These are phyloP conservation scores for Melaleuca quinquenervia DNA, from an alignment of 345 rosid species.

Conservation along the genomic window DNA sequence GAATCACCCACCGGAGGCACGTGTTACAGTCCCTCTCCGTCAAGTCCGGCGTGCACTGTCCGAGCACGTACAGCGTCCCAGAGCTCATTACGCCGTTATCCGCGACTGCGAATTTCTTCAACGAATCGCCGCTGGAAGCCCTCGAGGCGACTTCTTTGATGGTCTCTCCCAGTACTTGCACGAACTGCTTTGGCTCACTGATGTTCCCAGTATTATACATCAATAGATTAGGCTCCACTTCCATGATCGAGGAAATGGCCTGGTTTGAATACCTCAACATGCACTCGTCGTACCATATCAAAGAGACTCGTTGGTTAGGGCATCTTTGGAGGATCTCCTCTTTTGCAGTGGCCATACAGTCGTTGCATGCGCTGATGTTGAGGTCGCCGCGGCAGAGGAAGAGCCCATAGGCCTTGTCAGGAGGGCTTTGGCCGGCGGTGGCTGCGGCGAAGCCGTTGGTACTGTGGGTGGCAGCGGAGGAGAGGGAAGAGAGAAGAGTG, in stretches of 20 bases:
- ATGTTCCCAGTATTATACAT: background rate
- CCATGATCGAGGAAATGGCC: no score
- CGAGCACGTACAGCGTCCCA: background rate
- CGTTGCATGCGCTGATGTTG: background rate
- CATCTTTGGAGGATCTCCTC: background rate
- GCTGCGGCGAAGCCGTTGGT: background rate
- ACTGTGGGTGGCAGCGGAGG: background rate
- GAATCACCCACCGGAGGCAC: no score
- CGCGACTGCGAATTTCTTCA: background rate
- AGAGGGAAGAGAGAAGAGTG: conserved; percentile 4
- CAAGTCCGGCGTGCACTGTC: background rate
- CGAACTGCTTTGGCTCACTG: background rate
- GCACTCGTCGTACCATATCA: conserved; percentile 2
- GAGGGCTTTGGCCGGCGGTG: background rate
- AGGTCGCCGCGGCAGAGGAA: conserved; percentile 14
- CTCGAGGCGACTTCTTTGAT: background rate
- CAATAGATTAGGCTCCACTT: rapidly evolving
- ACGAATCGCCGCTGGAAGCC: background rate
- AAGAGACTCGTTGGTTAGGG: background rate
- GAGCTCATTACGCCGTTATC: background rate
- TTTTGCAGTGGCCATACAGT: conserved; percentile 1
- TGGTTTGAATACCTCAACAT: no score
- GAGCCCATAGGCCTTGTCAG: background rate
- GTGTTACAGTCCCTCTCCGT: background rate
- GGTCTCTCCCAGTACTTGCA: background rate